Base-by-base conservation (phyloP, 2,329 filamentous ascomycete species). In the Escovopsis sp. region DNA sequence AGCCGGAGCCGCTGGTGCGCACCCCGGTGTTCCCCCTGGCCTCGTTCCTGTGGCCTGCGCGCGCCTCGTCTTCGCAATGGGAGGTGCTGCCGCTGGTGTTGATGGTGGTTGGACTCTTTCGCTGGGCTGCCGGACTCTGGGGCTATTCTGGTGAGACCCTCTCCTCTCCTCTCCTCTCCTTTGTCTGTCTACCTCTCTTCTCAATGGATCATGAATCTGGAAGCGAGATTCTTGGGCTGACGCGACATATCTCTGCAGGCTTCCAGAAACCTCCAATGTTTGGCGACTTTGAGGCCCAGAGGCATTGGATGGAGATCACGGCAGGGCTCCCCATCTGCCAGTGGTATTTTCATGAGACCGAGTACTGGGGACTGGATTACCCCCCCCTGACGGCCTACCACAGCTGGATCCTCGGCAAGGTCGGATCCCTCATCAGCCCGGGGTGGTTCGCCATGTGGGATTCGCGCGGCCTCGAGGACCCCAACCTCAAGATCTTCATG, bases 221-320 rank as follows among this genome's bases (percentile, higher is more conserved):
- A n/a, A n/a, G n/a, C n/a, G 20, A 20, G 20, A 6, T 20, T 20
- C 20, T 20, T 20, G 20, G 10, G 35, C 33, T 41, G 27, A 27
- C 35, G 27, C n/a, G 11, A 30, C 33, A 33, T 9, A 13, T 41
- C 36, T 36, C 37, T 37, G 27, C 27, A 87, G 84, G 89, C 43
- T 84, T 81, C 54, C 68, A 81, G 45, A 76, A 75, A 45, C 88
- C 88, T 31, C 91, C 91, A 6, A 87, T 95, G 78, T 84, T 88
- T 56, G 91, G 91, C 50, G 91, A 98, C 62, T 98, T 94, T 63
- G 91, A 98, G 66, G 91, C 93, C 4, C 91, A 98, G 61, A 71
- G 91, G 52, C 91, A 98, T 62, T 98, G 91, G 91, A 94, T 98
- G 88, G 91, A 98, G 57, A 70, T 98, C 49, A 95, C 91, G 2